Evolutionary conservation across 2,329 filamentous ascomycete species (phyloP).

Genomic region (Penicillium sp.): DNA sequence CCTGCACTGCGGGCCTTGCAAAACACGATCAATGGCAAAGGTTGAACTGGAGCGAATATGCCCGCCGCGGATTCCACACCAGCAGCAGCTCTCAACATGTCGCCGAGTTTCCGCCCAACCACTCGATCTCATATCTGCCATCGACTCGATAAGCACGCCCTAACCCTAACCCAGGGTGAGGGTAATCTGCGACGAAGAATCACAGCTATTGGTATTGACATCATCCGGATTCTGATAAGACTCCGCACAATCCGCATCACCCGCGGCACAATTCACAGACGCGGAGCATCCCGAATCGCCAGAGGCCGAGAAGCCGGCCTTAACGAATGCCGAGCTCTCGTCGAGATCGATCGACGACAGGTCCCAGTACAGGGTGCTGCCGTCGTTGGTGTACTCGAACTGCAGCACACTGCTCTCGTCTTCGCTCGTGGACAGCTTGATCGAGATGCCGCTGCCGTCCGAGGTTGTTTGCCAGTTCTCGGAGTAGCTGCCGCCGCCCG

Average conservation of each 20-base stretch:
- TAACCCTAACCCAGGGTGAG: constrained; percentile 36
- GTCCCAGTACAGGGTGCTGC: constrained; percentile 45
- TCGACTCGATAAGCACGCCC: too few species aligned
- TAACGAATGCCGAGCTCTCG: constrained; percentile 37
- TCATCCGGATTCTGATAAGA: constrained; percentile 44
- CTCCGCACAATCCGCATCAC: constrained; percentile 37
- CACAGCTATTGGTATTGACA: constrained; percentile 40
- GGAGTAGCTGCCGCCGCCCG: constrained; percentile 5
- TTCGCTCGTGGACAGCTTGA: constrained; percentile 39
- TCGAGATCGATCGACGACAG: constrained; percentile 46
- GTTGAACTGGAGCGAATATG: too few species aligned
- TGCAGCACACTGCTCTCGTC: constrained; percentile 33
- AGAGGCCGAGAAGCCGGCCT: constrained; percentile 37
- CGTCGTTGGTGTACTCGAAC: constrained; percentile 44
- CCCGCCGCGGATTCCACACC: too few species aligned
- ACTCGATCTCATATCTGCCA: too few species aligned
- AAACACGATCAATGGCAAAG: too few species aligned
- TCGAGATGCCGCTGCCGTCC: constrained; percentile 36
- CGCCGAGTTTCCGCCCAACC: too few species aligned
- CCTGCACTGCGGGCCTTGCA: too few species aligned
- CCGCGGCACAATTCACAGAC: constrained; percentile 35
- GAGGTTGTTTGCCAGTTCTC: constrained; percentile 5
- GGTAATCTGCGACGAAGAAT: constrained; percentile 30
- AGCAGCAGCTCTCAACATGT: too few species aligned
- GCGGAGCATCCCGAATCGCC: constrained; percentile 37